Evolutionary conservation across 1,139 yeast species (phyloP), one percentile per base, ranked within the genome.

Genomic region (Wickerhamomyces sp.): DNA sequence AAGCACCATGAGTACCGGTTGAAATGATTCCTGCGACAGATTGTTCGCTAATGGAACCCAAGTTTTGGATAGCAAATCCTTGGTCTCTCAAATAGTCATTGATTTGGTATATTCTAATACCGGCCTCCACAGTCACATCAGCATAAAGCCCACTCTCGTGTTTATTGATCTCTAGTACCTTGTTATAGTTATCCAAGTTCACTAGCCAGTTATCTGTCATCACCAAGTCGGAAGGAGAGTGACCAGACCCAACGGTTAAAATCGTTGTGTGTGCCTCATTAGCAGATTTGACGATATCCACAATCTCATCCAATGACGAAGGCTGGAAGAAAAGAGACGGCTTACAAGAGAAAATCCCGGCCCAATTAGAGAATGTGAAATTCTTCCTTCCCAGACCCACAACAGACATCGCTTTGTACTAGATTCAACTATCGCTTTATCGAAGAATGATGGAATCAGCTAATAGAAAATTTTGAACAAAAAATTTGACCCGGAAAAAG

Each of bases 1-100:
- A 81, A 1, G 97, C 85, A 2, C 98, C 98, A 58, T 92, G 98
- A 1, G 97, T 89, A 28, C 97, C 97, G 0, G 98, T 92, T 2
- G 96, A 85, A 37, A 92, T 88, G 48, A 90, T 78, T 5, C 98
- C 98, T 3, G 95, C 98, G 32, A 89, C 70, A 14, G 95, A 85
- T 60, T 92, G 98, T 48, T 89, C 97, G 33, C 95, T 81, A 45
- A 92, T 92, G 2, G 97, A 89, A 1, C 97, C 98, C 58, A 92
- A 68, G 57, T 86, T 90, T 63, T 92, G 97, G 45, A 92, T 70
- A 5, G 96, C 95, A 49, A 87, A 74, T 1, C 84, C 79, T 48
- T 76, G 71, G 14, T 66, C 49, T 29, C 78, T 81, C 45, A 90
- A 70, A 45, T 72, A 70, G 12, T 78, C 78, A 59, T 87, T 89